These are phyloP conservation scores for Pontederia crassipes DNA, from an alignment of 176 grass and related monocot genomes.

Conservation along the genomic window DNA sequence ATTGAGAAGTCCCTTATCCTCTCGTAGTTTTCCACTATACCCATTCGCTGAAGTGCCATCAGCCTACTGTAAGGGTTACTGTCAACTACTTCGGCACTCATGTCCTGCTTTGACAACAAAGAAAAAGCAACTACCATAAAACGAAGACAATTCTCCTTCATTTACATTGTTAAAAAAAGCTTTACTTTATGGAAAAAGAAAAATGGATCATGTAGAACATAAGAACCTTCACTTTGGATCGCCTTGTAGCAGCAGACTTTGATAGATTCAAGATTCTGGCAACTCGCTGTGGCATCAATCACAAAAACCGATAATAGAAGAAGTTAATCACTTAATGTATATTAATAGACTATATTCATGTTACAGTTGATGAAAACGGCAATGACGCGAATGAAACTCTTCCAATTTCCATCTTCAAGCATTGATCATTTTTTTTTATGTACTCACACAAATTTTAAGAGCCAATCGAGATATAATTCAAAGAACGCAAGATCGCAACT, in stretches of 20 bases:
- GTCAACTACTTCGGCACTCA: conserved; percentile 89
- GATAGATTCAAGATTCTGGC: conserved; percentile 23
- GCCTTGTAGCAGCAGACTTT: conserved; percentile 3
- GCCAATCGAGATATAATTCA: too few species aligned
- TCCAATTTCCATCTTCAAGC: too few species aligned
- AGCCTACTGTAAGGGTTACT: conserved; percentile 87
- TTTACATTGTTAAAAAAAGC: not conserved
- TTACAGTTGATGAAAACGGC: not conserved
- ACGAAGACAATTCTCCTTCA: not conserved
- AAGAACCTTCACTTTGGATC: conserved; percentile 73
- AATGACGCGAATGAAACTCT: too few species aligned
- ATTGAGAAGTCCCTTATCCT: conserved; percentile 70
- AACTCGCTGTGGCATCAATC: conserved; percentile 50
- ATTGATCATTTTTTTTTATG: too few species aligned
- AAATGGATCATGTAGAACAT: not conserved
- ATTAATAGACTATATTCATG: not conserved
- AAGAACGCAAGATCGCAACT: too few species aligned
- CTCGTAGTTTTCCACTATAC: conserved; percentile 82
- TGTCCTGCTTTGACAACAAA: conserved; percentile 38
- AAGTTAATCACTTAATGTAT: conserved; percentile 1
- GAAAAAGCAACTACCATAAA: not conserved
- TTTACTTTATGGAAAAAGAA: not conserved
- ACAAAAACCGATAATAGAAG: conserved; percentile 3
- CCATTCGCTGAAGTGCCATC: conserved; percentile 97
- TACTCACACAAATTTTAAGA: too few species aligned